Percentiles rank a stretch among this genome's conserved stretches.
Evolutionary conservation across 768 basidiomycete species (phyloP).

Genomic region (Boletales sp.): DNA sequence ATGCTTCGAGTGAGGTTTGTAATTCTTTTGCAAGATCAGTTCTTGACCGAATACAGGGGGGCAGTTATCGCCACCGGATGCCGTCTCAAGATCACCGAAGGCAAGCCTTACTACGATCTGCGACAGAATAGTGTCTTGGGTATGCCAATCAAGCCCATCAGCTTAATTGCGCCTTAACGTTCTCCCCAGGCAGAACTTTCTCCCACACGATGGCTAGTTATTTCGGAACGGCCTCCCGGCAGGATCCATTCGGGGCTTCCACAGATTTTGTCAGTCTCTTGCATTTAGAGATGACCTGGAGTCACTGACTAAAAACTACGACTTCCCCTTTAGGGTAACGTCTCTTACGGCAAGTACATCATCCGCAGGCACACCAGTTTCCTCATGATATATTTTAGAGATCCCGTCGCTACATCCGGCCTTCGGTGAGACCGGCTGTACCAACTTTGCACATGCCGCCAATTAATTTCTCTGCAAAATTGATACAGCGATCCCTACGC

Average conservation of each 20-base stretch:
- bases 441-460: conserved; percentile 6
- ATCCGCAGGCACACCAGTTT: conserved; percentile 4
- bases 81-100: conserved; percentile 42
- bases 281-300: too few species aligned
- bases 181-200: conserved; percentile 48
- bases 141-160: conserved; percentile 23
- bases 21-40: not conserved
- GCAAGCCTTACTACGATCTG: conserved; percentile 50
- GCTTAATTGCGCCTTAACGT: conserved; percentile 2
- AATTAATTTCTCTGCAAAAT: conserved; percentile 15
- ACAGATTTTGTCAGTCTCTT: conserved; percentile 68
- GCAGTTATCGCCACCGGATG: conserved; percentile 64
- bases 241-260: conserved; percentile 50
- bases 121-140: conserved; percentile 56
- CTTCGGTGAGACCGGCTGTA: conserved; percentile 42
- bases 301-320: conserved; percentile 10
- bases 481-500: conserved; percentile 63
- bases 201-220: conserved; percentile 40
- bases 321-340: conserved; percentile 55
- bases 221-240: conserved; percentile 41
- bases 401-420: conserved; percentile 61
- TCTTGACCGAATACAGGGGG: conserved; percentile 42
- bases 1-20: conserved; percentile 62
- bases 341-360: conserved; percentile 55
- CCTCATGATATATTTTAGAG: conserved; percentile 34